A percentile compares a stretch with the other conserved stretches of the same genome.
These are phyloP conservation scores for Sanguinoderma infundibulare DNA, from an alignment of 1,284 basidiomycete genomes.

Conservation along the genomic window DNA sequence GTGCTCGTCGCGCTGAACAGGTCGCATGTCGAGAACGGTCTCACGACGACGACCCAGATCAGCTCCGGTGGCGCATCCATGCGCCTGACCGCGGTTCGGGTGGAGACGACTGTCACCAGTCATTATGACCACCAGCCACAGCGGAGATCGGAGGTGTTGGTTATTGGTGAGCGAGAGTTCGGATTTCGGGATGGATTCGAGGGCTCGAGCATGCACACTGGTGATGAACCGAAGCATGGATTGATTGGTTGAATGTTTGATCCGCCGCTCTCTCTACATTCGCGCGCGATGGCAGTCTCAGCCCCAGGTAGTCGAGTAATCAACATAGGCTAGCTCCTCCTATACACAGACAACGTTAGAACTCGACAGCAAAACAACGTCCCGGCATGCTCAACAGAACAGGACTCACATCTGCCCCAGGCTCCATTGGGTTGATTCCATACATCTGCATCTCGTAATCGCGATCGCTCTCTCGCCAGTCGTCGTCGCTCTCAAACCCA, in stretches of 20 bases:
- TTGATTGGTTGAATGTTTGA: too few relatives aligned
- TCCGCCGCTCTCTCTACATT: too few relatives aligned
- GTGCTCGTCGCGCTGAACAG: too few relatives aligned
- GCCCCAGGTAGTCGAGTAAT: too few relatives aligned
- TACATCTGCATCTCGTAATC: conserved; percentile 40
- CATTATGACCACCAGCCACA: neutral
- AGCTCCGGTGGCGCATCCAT: neutral
- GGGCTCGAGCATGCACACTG: neutral
- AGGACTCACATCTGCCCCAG: conserved; percentile 35
- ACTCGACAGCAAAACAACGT: too few relatives aligned
- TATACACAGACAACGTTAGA: neutral
- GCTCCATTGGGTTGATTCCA: conserved; percentile 50
- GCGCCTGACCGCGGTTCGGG: neutral
- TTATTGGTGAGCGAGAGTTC: neutral
- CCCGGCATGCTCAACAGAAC: neutral
- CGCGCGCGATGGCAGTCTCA: too few relatives aligned
- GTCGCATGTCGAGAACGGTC: too few relatives aligned
- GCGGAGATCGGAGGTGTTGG: neutral
- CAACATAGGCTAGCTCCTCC: too few relatives aligned
- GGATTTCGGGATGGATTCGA: neutral
- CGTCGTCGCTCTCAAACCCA: conserved; percentile 35
- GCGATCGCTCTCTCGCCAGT: conserved; percentile 27
- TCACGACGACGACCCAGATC: neutral
- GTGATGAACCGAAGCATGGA: neutral
- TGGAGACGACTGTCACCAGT: neutral